Percentiles rank a stretch among this genome's conserved stretches.
These are phyloP conservation scores for Tieghemostelium lacteum DNA, from an alignment of 78 protist genomes.

Conservation along the genomic window DNA sequence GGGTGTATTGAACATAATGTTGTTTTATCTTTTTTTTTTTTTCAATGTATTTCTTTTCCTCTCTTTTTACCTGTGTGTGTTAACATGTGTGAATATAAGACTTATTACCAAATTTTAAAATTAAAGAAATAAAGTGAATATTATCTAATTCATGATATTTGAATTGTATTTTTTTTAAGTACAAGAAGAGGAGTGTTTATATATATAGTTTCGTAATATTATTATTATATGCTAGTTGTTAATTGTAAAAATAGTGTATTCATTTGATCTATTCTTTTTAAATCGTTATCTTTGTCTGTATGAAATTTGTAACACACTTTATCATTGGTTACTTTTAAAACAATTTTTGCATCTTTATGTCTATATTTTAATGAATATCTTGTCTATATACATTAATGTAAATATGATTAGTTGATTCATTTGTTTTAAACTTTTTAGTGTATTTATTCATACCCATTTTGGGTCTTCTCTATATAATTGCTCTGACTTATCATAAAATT, in stretches of 20 bases:
- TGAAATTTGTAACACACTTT: slow-evolving; percentile 10
- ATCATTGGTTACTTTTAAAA: slow-evolving; percentile 66
- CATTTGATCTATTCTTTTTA: slow-evolving; percentile 33
- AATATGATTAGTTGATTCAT: background rate
- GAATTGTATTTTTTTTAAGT: background rate
- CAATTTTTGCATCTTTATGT: slow-evolving; percentile 38
- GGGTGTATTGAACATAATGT: too few species aligned
- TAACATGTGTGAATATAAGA: too few species aligned
- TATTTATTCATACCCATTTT: background rate
- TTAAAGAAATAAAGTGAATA: too few species aligned
- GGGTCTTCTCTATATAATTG: slow-evolving; percentile 49
- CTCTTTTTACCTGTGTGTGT: too few species aligned
- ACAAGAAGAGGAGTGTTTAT: too few species aligned
- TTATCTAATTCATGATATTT: background rate
- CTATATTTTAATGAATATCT: slow-evolving; percentile 62
- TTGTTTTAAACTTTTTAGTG: too few species aligned
- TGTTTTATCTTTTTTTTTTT: background rate
- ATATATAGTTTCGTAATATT: too few species aligned
- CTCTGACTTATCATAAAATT: slow-evolving; percentile 57
- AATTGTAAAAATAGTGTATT: slow-evolving; percentile 49
- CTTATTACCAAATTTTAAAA: too few species aligned
- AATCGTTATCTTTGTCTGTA: slow-evolving; percentile 64
- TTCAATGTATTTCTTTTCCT: background rate
- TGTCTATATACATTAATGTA: slow-evolving; percentile 11
- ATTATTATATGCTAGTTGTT: slow-evolving; percentile 21